A percentile compares a stretch with the other conserved stretches of the same genome.
These are phyloP conservation scores for Phtheirospermum japonicum DNA, from an alignment of 257 asterid genomes.

Conservation along the genomic window DNA sequence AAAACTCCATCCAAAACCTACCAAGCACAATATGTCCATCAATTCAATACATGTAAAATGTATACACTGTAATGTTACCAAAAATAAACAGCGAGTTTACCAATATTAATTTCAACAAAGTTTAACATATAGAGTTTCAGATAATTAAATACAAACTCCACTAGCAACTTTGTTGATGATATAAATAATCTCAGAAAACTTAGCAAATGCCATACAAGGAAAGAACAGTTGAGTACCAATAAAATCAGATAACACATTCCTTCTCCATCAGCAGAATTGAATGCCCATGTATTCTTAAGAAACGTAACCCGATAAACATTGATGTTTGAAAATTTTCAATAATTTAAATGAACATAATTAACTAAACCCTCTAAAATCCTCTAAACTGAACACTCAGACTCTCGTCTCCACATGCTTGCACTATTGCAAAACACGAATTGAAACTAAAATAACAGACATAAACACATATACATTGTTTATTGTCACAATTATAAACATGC, in stretches of 20 bases:
- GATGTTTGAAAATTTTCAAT: neutral
- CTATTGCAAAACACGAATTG: neutral
- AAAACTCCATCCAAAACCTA: no score
- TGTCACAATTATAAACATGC: no score
- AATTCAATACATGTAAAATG: no score
- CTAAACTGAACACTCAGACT: neutral
- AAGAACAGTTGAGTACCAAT: no score
- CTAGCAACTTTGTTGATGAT: no score
- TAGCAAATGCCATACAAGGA: no score
- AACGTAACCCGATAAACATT: constrained; percentile 10
- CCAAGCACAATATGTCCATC: constrained; percentile 9
- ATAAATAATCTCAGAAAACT: no score
- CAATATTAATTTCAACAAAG: neutral
- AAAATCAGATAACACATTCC: no score
- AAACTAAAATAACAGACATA: constrained; percentile 18
- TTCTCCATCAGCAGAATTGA: constrained; percentile 8
- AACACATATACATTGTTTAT: no score
- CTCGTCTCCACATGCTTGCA: neutral
- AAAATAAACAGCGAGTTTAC: neutral
- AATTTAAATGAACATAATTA: no score
- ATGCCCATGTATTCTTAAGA: neutral
- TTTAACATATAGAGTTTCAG: constrained; percentile 4
- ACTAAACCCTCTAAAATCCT: no score
- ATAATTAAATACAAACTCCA: no score
- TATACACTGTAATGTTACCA: neutral